phyloP scores from a whole-genome alignment of 169 alveolate species.

The Plasmodium yoelii region DNA sequence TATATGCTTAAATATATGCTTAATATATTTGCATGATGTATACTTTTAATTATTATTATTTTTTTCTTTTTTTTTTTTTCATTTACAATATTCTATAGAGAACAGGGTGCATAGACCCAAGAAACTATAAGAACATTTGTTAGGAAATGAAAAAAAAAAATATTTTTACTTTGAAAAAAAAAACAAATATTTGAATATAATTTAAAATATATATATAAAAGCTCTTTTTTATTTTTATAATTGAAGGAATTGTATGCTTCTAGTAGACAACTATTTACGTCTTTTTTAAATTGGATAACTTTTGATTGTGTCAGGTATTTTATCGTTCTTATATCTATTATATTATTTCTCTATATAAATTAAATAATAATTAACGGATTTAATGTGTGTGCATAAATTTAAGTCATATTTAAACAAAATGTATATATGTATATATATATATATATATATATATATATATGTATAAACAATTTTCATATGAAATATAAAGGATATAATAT shows the following conservation, averaged over 20 bases:
- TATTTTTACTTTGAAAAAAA: conserved; percentile 60
- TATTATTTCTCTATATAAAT: conserved; percentile 44
- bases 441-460: neutral
- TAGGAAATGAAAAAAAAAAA: conserved; percentile 63
- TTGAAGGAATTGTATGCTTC: conserved; percentile 69
- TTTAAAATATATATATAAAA: conserved; percentile 54
- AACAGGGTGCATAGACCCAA: conserved; percentile 67
- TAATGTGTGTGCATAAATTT: neutral
- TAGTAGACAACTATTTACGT: conserved; percentile 40
- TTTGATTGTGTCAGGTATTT: conserved; percentile 39
- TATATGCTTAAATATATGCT: too few relatives aligned
- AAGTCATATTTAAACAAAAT: neutral
- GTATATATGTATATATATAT: neutral
- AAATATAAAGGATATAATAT: too few relatives aligned
- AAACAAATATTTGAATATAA: conserved; percentile 61
- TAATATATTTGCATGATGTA: neutral
- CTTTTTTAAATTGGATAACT: conserved; percentile 70
- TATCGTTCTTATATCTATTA: conserved; percentile 53
- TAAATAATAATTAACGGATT: neutral
- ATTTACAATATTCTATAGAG: conserved; percentile 1
- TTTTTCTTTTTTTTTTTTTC: neutral
- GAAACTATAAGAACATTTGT: conserved; percentile 65
- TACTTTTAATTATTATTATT: neutral
- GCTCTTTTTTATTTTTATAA: conserved; percentile 73
- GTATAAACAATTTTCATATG: neutral